Percentiles rank a stretch among this genome's conserved stretches.
Conservation (phyloP, 129 eudicot species). For the Flaveria sonorensis region DNA sequence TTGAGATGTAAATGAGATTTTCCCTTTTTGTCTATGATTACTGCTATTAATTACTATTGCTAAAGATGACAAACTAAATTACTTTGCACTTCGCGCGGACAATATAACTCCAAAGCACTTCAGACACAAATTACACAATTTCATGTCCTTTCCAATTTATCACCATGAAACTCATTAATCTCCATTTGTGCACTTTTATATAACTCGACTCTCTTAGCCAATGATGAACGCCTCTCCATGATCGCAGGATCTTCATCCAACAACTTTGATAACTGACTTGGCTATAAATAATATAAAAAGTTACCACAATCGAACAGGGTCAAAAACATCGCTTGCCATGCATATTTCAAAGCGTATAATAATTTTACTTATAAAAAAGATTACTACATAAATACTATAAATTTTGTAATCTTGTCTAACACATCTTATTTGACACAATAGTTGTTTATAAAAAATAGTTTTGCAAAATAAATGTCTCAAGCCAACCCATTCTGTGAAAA, state of each 20-base stretch:
- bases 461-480: not conserved
- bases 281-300: conserved; percentile 30
- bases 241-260: conserved; percentile 57
- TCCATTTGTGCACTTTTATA: conserved; percentile 51
- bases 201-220: conserved; percentile 48
- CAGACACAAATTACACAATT: conserved; percentile 18
- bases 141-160: conserved; percentile 15
- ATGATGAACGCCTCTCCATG: conserved; percentile 47
- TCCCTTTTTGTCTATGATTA: not conserved
- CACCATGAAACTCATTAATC: conserved; percentile 44
- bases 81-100: conserved; percentile 30
- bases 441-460: not conserved
- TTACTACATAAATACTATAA: not conserved
- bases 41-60: not conserved
- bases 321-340: too few relatives aligned
- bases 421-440: not conserved
- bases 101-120: conserved; percentile 13
- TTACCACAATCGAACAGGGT: not conserved
- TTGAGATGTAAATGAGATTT: not conserved
- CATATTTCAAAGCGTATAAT: too few relatives aligned
- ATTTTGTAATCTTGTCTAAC: not conserved
- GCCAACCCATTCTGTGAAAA: not conserved
- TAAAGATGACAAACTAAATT: conserved; percentile 19
- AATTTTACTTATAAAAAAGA: too few relatives aligned
- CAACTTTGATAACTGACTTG: conserved; percentile 42